phyloP scores from a whole-genome alignment of 2,329 filamentous ascomycete genomes.

The Mycocentrospora acerina region DNA sequence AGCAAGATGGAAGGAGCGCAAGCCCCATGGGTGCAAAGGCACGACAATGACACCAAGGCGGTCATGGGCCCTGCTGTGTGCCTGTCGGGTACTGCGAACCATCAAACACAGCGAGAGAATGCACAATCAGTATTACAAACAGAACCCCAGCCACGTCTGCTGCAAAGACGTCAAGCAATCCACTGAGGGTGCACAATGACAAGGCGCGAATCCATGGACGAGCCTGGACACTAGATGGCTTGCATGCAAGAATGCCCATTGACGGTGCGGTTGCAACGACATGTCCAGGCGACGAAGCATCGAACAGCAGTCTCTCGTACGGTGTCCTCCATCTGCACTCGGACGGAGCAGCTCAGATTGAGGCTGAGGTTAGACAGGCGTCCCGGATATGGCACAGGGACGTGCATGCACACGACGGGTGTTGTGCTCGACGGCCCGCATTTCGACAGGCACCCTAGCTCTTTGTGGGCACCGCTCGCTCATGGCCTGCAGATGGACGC shows the following conservation, averaged over 20 bases:
- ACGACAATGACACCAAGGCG: constrained; percentile 8
- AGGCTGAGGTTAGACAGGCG: no score
- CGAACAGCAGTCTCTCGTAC: no score
- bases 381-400: constrained; percentile 11
- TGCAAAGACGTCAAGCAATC: background rate
- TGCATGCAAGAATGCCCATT: no score
- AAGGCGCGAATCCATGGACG: no score
- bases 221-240: no score
- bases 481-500: no score
- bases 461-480: constrained; percentile 4
- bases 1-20: constrained; percentile 4
- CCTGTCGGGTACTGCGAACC: background rate
- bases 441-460: constrained; percentile 8
- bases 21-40: constrained; percentile 10
- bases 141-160: background rate
- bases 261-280: no score
- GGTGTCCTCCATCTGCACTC: no score
- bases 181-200: no score
- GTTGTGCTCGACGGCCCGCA: constrained; percentile 12
- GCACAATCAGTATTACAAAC: background rate
- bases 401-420: constrained; percentile 11
- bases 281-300: no score
- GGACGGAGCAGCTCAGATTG: no score
- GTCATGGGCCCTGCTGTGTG: constrained; percentile 14
- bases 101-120: background rate